These are phyloP conservation scores for Nemania sp. DNA, from an alignment of 2,329 filamentous ascomycete genomes.

Conservation along the genomic window DNA sequence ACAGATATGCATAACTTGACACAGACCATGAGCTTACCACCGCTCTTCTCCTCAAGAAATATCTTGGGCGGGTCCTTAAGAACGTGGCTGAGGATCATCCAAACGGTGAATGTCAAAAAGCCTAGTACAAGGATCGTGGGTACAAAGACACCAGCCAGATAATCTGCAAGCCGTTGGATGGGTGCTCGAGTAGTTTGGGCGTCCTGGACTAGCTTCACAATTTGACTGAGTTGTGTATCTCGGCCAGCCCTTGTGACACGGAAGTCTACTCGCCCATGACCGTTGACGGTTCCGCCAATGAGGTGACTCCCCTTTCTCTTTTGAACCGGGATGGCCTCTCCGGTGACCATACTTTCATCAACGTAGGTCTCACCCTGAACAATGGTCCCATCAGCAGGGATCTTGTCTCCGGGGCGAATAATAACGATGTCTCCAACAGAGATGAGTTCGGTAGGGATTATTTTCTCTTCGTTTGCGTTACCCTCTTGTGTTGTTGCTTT, in stretches of 20 bases:
- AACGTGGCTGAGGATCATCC: conserved; percentile 94
- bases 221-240: conserved; percentile 96
- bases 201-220: conserved; percentile 97
- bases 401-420: conserved; percentile 91
- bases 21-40: conserved; percentile 94
- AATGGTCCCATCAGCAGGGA: conserved; percentile 87
- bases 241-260: conserved; percentile 88
- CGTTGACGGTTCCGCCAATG: conserved; percentile 95
- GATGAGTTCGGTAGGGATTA: conserved; percentile 92
- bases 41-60: conserved; percentile 77
- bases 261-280: conserved; percentile 88
- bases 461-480: conserved; percentile 74
- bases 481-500: conserved; percentile 53
- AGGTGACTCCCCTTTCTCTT: conserved; percentile 80
- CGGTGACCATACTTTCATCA: conserved; percentile 98
- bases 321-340: conserved; percentile 91
- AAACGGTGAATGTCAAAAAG: conserved; percentile 79
- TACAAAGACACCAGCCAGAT: conserved; percentile 90
- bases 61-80: conserved; percentile 83
- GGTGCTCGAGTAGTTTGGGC: conserved; percentile 93
- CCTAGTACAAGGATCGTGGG: conserved; percentile 86
- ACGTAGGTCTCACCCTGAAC: conserved; percentile 90
- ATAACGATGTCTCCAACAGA: conserved; percentile 93
- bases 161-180: conserved; percentile 90
- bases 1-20: conserved; percentile 97